A percentile compares a stretch with the other conserved stretches of the same genome.
phyloP scores from a whole-genome alignment of 768 basidiomycete genomes.

The Lactarius akahatsu region DNA sequence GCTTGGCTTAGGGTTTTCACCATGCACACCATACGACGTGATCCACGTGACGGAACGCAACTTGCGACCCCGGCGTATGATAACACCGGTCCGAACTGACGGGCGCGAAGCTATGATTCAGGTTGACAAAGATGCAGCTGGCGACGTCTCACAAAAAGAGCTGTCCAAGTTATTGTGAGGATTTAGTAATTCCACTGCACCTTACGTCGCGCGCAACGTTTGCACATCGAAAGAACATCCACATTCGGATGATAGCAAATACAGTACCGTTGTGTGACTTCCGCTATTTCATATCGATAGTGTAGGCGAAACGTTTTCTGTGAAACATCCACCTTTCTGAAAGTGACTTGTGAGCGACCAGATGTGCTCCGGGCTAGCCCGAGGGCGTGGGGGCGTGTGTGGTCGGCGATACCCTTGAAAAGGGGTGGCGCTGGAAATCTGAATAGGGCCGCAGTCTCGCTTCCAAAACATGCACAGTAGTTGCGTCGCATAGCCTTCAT shows the following conservation, averaged over 20 bases:
- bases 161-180: constrained; percentile 49
- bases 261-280: not conserved
- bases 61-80: constrained; percentile 77
- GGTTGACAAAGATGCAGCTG: constrained; percentile 73
- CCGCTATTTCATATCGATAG: not conserved
- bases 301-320: not conserved
- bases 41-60: constrained; percentile 95
- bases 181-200: not conserved
- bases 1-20: constrained; percentile 17
- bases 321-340: not conserved
- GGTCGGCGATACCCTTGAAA: not conserved
- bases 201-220: not conserved
- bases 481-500: not conserved
- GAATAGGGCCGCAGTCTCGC: not conserved
- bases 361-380: not conserved
- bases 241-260: not conserved
- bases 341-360: not conserved
- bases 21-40: constrained; percentile 41
- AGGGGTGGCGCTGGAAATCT: not conserved
- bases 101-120: constrained; percentile 59
- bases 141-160: constrained; percentile 57
- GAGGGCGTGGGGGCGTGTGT: not conserved
- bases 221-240: not conserved
- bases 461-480: not conserved
- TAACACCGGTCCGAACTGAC: constrained; percentile 75